Percentiles rank a stretch among this genome's conserved stretches.
These are phyloP conservation scores for Calvatia gigantea DNA, from an alignment of 768 basidiomycete genomes.

Conservation along the genomic window DNA sequence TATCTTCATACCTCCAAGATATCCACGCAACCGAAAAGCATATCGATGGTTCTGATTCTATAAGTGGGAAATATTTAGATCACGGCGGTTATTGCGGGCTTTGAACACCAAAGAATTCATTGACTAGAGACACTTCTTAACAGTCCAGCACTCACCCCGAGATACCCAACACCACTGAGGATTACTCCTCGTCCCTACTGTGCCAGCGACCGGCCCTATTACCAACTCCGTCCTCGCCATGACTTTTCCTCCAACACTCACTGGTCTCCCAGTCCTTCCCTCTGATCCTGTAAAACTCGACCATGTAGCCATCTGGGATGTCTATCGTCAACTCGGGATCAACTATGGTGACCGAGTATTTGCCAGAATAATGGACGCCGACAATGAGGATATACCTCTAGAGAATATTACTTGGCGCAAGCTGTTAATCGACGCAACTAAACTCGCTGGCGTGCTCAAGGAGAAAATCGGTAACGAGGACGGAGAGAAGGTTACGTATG, in stretches of 20 bases:
- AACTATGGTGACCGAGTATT: conserved; percentile 10
- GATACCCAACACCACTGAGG: no score
- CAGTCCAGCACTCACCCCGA: no score
- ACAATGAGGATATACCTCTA: conserved; percentile 1
- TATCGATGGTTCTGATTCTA: no score
- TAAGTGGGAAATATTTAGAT: no score
- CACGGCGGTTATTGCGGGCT: no score
- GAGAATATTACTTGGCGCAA: conserved; percentile 9
- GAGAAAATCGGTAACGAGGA: neutral
- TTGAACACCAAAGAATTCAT: no score
- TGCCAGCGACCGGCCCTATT: no score
- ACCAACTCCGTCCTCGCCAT: no score
- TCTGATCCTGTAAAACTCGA: conserved; percentile 8
- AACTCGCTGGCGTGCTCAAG: neutral
- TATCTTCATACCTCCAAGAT: no score
- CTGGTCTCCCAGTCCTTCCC: conserved; percentile 8
- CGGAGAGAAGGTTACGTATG: neutral
- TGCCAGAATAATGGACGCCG: conserved; percentile 10
- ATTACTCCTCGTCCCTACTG: no score
- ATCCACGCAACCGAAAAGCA: no score
- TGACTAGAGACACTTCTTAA: no score
- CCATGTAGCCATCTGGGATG: neutral
- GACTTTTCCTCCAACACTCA: neutral
- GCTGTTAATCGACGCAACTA: conserved; percentile 5
- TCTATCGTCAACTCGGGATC: conserved; percentile 10